phyloP scores from a whole-genome alignment of 2,329 filamentous ascomycete species.

The Rhinocladiella similis region DNA sequence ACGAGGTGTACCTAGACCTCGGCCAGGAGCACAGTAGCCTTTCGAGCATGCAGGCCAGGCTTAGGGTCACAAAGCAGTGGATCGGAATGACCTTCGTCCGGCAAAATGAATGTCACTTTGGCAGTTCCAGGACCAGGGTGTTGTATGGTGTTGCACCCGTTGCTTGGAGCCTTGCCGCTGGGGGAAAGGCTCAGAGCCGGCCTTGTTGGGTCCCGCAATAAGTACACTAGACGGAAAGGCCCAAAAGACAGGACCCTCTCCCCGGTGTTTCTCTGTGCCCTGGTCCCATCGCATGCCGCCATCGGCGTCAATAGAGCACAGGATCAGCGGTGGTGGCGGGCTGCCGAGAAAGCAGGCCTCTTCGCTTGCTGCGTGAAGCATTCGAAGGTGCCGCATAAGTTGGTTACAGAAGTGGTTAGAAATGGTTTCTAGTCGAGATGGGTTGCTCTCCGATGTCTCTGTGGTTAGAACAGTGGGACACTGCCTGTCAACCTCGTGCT shows the following conservation, averaged over 20 bases:
- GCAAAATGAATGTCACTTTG: neutral
- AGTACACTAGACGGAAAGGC: constrained; percentile 6
- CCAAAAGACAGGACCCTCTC: neutral
- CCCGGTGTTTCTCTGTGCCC: neutral
- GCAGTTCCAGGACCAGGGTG: constrained; percentile 5
- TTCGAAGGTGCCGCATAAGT: too few species aligned
- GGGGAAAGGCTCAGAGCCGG: constrained; percentile 13
- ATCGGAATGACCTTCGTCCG: constrained; percentile 4
- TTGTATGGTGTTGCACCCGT: constrained; percentile 24
- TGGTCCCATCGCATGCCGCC: neutral
- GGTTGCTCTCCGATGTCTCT: neutral
- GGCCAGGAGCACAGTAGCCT: neutral
- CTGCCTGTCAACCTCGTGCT: neutral
- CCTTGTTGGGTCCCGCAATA: constrained; percentile 2
- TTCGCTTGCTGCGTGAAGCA: too few species aligned
- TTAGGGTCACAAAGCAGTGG: neutral
- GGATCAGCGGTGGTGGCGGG: too few species aligned
- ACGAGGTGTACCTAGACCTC: neutral
- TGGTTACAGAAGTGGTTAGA: too few species aligned
- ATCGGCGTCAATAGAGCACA: neutral
- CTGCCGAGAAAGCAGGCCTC: too few species aligned
- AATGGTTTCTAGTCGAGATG: neutral
- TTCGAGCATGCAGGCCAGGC: neutral
- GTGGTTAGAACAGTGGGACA: neutral
- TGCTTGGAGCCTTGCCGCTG: constrained; percentile 17